phyloP scores from a whole-genome alignment of 768 basidiomycete species.

The Podaxis pistillaris region DNA sequence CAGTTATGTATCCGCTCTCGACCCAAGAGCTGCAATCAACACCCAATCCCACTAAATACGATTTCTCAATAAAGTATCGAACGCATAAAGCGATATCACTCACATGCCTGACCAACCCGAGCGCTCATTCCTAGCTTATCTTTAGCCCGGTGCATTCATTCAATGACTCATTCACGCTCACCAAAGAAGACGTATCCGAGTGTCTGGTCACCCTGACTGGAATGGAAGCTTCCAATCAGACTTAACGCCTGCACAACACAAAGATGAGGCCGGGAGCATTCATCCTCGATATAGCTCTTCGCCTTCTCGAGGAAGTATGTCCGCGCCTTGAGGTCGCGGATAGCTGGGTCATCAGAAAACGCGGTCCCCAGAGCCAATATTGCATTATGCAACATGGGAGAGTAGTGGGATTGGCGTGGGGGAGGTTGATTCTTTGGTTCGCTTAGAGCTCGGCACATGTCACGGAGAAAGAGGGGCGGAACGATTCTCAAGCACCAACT shows the following conservation, averaged over 20 bases:
- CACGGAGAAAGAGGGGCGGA: constrained; percentile 46
- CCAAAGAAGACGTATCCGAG: constrained; percentile 49
- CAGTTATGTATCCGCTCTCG: constrained; percentile 46
- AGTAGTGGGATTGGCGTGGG: constrained; percentile 58
- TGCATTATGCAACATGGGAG: constrained; percentile 72
- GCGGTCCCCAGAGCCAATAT: constrained; percentile 46
- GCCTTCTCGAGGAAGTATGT: constrained; percentile 40
- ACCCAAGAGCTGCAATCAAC: constrained; percentile 61
- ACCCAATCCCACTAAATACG: constrained; percentile 49
- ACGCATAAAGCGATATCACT: constrained; percentile 24
- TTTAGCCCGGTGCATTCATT: constrained; percentile 10
- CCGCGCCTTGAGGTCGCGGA: constrained; percentile 41
- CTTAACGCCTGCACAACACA: constrained; percentile 44
- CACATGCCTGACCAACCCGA: constrained; percentile 58
- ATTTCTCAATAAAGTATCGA: neutral
- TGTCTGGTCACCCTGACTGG: constrained; percentile 45
- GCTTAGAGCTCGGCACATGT: constrained; percentile 42
- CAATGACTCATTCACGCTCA: constrained; percentile 21
- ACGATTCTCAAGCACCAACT: constrained; percentile 51
- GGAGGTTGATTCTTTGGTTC: constrained; percentile 34
- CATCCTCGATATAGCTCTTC: constrained; percentile 44
- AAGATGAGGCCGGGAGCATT: constrained; percentile 45
- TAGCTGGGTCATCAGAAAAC: constrained; percentile 42
- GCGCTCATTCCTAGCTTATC: constrained; percentile 49
- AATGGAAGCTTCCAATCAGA: constrained; percentile 43